Evolutionary conservation across 495 filamentous ascomycete species (phyloP), one percentile per base, ranked within the genome.

Genomic region (Aspergillus nanangensis): DNA sequence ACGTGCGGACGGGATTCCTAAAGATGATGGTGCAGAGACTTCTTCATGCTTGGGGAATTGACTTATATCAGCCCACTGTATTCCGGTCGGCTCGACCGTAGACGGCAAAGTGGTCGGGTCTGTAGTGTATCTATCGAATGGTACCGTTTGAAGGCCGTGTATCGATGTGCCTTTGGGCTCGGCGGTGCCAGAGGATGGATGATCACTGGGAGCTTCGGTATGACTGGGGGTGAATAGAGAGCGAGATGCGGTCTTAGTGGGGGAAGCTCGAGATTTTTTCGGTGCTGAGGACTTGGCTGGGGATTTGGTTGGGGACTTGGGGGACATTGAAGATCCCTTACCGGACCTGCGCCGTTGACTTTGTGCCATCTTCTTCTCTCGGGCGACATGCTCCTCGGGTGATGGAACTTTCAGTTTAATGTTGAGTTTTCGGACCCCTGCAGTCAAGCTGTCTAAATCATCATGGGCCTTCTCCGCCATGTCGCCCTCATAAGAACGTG

Each of bases 391-490:
- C 56, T 88, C 83, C 45, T 88, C 81, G 19, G 83, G 79, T 0
- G 84, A 79, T 0, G 87, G 72, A 32, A 92, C 70, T 34, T 82
- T 87, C 38, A 94, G 71, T 54, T 84, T 91, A 52, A 94, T 82
- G 22, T 65, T 69, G 48, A 74, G 61, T 52, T 81, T 86, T 54
- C 83, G 83, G 61, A 92, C 74, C 10, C 79, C 80, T n/a, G 74
- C 70, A 0, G 85, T 75, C 23, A 93, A 65, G 17, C 64, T 69
- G 39, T 91, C 84, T 17, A 91, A 59, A 33, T 77, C 77, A 29
- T 63, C 74, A 47, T 44, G 36, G 3, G 43, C 34, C 31, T 19
- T 39, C 1, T 25, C 14, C 31, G 38, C 27, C 18, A 18, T 39
- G 15, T 21, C 22, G 1, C 18, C 33, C 17, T 44, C 14, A 10